Conservation (phyloP, 1,139 yeast species). For the Lodderomyces elongisporus region DNA sequence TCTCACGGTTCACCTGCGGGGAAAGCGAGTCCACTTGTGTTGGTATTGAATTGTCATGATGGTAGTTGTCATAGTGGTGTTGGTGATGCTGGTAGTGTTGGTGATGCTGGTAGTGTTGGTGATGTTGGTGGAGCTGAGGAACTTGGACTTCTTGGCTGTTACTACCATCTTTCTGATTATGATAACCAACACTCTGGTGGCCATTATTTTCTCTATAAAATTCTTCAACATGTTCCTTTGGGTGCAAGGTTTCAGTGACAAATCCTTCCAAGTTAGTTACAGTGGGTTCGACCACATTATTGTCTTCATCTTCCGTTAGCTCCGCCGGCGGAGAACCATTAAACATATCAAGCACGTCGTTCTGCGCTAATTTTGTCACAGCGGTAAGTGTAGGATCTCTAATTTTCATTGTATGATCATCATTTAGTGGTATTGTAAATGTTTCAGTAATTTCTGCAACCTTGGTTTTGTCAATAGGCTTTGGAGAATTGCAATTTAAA, state of each 20-base stretch:
- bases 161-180: background rate
- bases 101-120: background rate
- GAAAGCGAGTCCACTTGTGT: background rate
- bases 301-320: conserved; percentile 26
- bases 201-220: background rate
- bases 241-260: conserved; percentile 46
- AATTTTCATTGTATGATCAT: conserved; percentile 14
- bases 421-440: conserved; percentile 30
- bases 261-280: conserved; percentile 45
- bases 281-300: conserved; percentile 25
- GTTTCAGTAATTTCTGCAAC: conserved; percentile 16
- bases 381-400: conserved; percentile 75
- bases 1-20: background rate
- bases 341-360: conserved; percentile 73
- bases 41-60: background rate
- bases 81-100: background rate
- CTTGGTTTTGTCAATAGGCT: conserved; percentile 1
- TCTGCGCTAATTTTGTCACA: conserved; percentile 69
- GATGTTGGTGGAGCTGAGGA: background rate
- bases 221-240: no score
- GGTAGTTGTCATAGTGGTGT: background rate
- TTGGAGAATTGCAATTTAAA: background rate
- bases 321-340: conserved; percentile 50
- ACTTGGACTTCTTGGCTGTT: no score
- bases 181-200: background rate